Base-by-base conservation (phyloP, 305 asterid species). In the Withania somnifera region DNA sequence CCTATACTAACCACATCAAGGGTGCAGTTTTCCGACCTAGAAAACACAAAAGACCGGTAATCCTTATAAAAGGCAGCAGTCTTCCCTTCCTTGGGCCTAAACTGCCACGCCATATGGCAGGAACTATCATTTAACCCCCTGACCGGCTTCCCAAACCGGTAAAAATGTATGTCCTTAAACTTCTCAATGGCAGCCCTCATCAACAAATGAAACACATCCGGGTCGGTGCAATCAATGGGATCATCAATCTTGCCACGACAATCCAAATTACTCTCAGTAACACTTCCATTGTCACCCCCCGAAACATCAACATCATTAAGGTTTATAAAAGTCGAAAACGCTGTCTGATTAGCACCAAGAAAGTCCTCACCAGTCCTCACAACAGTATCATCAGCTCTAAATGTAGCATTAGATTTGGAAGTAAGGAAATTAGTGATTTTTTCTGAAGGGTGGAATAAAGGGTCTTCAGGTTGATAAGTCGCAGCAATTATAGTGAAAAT, bases 71-170 rank as follows among this genome's bases (percentile, higher is more conserved):
- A 88, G 1, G 90, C 84, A 24, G 90, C 89, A 42, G 85, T 83
- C 79, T 93, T 90, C 71, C 91, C 95, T 71, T 91, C 95, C 79
- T 91, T 91, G 1, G 95, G 91, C 92, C 92, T 90, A 84, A 90
- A 95, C 85, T 95, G 84, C 98, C 98, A 95, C 11, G 97, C 98
- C 98, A 95, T 95, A 86, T 95, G 98, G 82, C 98, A 95, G 47
- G 97, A 89, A 47, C 75, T 89, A 28, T 84, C 90, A 14, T 91
- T 87, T 32, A 88, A 84, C 52, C 98, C 98, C 5, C 38, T 75
- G 77, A 91, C 97, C 0, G 98, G 93, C 91, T 90, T 95, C 80
- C 98, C 98, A 84, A 95, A 95, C 78, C 90, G 87, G 82, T 88
- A 89, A 71, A 93, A 92, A 60, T 93, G 95, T 38, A 90, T 82